These are phyloP conservation scores for Miscanthus lutarioriparius DNA, from an alignment of 176 grass and related monocot species.

Conservation along the genomic window DNA sequence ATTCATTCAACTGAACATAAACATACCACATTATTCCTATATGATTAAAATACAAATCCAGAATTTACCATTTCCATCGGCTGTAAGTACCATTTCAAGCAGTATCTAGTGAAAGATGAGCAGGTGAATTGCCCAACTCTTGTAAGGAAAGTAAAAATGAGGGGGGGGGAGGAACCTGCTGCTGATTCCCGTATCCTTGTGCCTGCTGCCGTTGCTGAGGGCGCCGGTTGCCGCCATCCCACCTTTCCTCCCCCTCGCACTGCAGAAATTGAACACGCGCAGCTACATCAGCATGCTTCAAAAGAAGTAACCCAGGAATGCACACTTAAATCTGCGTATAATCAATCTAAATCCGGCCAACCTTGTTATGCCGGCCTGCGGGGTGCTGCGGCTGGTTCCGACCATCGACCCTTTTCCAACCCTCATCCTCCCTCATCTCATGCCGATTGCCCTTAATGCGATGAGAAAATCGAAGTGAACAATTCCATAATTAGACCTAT, in stretches of 20 bases:
- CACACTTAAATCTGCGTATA: background rate
- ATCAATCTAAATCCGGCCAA: background rate
- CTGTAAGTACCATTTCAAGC: background rate
- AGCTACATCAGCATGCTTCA: background rate
- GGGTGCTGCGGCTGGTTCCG: conserved; percentile 43
- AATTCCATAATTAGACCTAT: background rate
- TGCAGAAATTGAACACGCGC: background rate
- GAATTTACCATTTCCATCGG: background rate
- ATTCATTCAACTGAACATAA: background rate
- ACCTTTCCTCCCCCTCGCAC: conserved; percentile 25
- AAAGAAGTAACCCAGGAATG: background rate
- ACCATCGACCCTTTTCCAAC: conserved; percentile 28
- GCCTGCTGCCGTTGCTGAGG: conserved; percentile 26
- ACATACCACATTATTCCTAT: background rate
- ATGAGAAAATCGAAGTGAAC: background rate
- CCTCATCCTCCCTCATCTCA: conserved; percentile 30
- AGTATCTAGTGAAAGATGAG: background rate
- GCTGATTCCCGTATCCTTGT: conserved; percentile 33
- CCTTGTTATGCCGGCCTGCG: conserved; percentile 5
- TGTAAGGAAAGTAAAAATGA: background rate
- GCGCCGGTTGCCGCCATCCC: background rate
- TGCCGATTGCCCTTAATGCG: conserved; percentile 16
- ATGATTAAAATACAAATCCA: background rate
- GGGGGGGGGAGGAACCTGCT: conserved; percentile 49
- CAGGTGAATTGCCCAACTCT: background rate